Conservation (phyloP, 116 monocot genomes). For the Dioscorea cayenensis region DNA sequence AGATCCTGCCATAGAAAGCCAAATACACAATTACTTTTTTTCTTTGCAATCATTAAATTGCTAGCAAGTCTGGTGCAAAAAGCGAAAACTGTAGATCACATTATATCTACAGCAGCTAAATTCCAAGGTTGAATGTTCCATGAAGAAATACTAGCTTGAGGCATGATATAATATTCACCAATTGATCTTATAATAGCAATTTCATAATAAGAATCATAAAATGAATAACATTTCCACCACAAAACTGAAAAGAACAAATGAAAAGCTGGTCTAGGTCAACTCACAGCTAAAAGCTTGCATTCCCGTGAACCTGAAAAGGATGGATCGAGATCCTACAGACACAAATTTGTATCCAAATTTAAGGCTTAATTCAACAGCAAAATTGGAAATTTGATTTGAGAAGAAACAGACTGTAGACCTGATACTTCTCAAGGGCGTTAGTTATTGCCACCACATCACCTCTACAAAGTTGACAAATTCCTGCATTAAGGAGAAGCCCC, state of each 20-base stretch:
- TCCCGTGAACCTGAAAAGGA: constrained; percentile 86
- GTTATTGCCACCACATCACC: constrained; percentile 69
- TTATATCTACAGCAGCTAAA: too few species aligned
- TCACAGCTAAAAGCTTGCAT: constrained; percentile 75
- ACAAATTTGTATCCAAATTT: background rate
- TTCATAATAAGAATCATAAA: too few species aligned
- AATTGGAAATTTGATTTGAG: background rate
- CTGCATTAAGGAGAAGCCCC: constrained; percentile 91
- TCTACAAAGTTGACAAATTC: constrained; percentile 79
- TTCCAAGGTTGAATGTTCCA: too few species aligned
- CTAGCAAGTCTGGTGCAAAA: too few species aligned
- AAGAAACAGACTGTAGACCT: constrained; percentile 32
- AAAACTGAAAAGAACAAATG: background rate
- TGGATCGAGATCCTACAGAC: constrained; percentile 75
- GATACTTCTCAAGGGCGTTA: constrained; percentile 70
- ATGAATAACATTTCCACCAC: background rate
- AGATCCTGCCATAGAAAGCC: constrained; percentile 50
- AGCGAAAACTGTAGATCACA: too few species aligned
- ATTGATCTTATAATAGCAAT: too few species aligned
- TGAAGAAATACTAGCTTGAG: too few species aligned
- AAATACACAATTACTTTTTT: background rate
- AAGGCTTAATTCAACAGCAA: background rate
- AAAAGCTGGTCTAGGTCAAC: constrained; percentile 9
- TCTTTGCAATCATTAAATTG: background rate
- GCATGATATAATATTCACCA: too few species aligned